Percentiles rank a stretch among this genome's conserved stretches.
phyloP scores from a whole-genome alignment of 495 filamentous ascomycete species.

The Penicillium egyptiacum region DNA sequence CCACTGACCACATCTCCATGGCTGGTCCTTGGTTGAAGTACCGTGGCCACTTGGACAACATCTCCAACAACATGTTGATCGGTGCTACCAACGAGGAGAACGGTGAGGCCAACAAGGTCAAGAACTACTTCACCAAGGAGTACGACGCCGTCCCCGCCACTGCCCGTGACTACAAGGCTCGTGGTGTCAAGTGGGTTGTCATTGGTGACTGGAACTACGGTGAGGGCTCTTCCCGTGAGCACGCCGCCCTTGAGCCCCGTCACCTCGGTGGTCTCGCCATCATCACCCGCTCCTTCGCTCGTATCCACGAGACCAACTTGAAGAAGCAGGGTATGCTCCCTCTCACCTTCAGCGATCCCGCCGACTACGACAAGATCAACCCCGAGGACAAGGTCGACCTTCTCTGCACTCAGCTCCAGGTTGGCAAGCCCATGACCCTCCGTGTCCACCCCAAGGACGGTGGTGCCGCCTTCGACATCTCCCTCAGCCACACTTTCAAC shows the following conservation, averaged over 20 bases:
- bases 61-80: slow-evolving; percentile 99
- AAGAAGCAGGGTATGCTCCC: slow-evolving; percentile 99
- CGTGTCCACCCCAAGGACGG: slow-evolving; percentile 87
- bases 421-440: slow-evolving; percentile 93
- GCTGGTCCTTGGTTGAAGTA: slow-evolving; percentile 99
- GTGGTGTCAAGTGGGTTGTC: slow-evolving; percentile 94
- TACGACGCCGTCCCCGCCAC: slow-evolving; percentile 88
- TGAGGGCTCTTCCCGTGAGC: slow-evolving; percentile 95
- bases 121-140: slow-evolving; percentile 82
- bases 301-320: slow-evolving; percentile 99
- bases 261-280: slow-evolving; percentile 97
- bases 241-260: slow-evolving; percentile 95
- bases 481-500: slow-evolving; percentile 95
- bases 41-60: slow-evolving; percentile 99
- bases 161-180: slow-evolving; percentile 97
- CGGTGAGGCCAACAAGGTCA: slow-evolving; percentile 96
- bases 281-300: slow-evolving; percentile 93
- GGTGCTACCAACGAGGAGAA: slow-evolving; percentile 95
- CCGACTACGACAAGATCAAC: slow-evolving; percentile 96
- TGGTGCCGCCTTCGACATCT: slow-evolving; percentile 67
- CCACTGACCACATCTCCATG: slow-evolving; percentile 98
- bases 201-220: slow-evolving; percentile 99
- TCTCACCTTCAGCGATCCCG: slow-evolving; percentile 89
- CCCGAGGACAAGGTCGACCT: slow-evolving; percentile 91
- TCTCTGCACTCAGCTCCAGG: slow-evolving; percentile 83